These are phyloP conservation scores for Ustilago sp. DNA, from an alignment of 1,284 basidiomycete genomes.

Conservation along the genomic window DNA sequence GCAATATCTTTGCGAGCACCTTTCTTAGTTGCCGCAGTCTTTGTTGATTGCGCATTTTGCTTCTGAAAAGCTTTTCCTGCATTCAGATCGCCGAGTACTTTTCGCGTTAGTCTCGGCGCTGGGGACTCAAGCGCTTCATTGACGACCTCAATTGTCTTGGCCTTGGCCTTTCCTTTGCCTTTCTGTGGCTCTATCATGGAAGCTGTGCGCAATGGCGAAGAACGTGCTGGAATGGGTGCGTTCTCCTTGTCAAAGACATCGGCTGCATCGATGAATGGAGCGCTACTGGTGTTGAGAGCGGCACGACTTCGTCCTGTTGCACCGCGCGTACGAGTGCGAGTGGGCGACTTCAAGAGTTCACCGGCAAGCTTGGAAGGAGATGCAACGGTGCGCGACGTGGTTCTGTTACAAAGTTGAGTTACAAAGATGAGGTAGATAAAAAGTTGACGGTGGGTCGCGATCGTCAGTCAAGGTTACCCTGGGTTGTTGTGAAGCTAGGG, in stretches of 20 bases:
- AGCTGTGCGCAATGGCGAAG: conserved; percentile 28
- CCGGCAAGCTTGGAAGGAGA: conserved; percentile 54
- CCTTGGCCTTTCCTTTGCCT: conserved; percentile 30
- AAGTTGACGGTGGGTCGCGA: not conserved
- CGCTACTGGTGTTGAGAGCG: conserved; percentile 10
- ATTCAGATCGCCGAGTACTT: conserved; percentile 39
- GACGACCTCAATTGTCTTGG: conserved; percentile 15
- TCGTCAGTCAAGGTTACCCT: not conserved
- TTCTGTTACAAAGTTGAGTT: conserved; percentile 17
- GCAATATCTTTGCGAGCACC: conserved; percentile 4
- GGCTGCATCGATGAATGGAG: conserved; percentile 23
- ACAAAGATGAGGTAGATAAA: not conserved
- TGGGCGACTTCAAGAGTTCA: conserved; percentile 58
- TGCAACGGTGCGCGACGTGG: conserved; percentile 31
- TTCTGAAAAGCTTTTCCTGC: conserved; percentile 8
- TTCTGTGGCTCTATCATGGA: conserved; percentile 29
- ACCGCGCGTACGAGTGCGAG: conserved; percentile 39
- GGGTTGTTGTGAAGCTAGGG: not conserved
- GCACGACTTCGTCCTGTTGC: conserved; percentile 15
- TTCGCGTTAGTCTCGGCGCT: conserved; percentile 17
- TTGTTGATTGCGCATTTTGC: conserved; percentile 4
- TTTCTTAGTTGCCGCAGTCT: conserved; percentile 2
- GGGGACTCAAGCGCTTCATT: conserved; percentile 11
- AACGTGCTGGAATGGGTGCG: conserved; percentile 21
- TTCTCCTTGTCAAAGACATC: conserved; percentile 50